Evolutionary conservation across 75 land plant species (phyloP).

Genomic region (Selaginella moellendorffii): DNA sequence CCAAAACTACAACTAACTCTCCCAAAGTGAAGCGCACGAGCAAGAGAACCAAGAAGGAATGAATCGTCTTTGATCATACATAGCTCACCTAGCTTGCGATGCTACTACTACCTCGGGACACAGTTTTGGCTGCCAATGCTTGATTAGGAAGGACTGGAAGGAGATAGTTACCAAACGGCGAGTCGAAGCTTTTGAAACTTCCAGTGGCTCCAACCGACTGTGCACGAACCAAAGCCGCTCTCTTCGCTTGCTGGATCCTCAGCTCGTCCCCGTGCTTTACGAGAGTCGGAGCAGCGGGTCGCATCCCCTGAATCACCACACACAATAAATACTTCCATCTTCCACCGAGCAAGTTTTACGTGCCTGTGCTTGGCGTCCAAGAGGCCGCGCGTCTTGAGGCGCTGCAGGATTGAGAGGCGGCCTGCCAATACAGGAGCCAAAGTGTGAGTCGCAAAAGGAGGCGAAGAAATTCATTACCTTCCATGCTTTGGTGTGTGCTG

Average conservation of each 20-base stretch:
- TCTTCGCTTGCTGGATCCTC: constrained; percentile 34
- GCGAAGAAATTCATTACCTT: background rate
- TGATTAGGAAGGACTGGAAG: constrained; percentile 56
- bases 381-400: background rate
- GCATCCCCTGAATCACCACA: background rate
- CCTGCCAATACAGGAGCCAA: too few relatives aligned
- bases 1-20: too few relatives aligned
- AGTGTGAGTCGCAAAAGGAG: too few relatives aligned
- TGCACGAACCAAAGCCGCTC: constrained; percentile 34
- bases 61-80: too few relatives aligned
- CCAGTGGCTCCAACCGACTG: constrained; percentile 47
- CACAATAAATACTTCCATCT: background rate
- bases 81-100: too few relatives aligned
- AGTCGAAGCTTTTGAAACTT: constrained; percentile 42
- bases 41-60: too few relatives aligned
- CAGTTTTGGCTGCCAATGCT: too few relatives aligned
- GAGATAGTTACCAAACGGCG: constrained; percentile 49
- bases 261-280: constrained; percentile 6
- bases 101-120: too few relatives aligned
- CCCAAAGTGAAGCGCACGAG: too few relatives aligned
- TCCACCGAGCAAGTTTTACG: too few relatives aligned
- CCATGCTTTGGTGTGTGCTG: background rate
- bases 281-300: background rate
- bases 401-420: background rate
- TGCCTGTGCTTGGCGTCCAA: background rate